phyloP scores from a whole-genome alignment of 2,329 filamentous ascomycete species.

The Verticillium albo-atrum region DNA sequence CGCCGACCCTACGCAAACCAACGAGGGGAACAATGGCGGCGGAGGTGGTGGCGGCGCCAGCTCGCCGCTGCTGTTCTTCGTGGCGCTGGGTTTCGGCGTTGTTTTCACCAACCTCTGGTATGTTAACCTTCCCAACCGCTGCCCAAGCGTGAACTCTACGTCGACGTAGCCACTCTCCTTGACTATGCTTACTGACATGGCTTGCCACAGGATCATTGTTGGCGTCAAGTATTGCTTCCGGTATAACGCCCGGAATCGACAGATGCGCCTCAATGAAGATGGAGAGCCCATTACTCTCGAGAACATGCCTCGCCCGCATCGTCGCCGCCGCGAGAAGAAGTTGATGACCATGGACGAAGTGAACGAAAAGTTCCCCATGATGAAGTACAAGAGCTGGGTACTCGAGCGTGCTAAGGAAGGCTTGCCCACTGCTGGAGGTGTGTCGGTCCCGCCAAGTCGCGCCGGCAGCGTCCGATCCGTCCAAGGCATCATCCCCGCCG shows the following conservation, averaged over 20 bases:
- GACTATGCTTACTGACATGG: not conserved
- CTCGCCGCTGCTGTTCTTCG: conserved; percentile 67
- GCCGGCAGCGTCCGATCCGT: conserved; percentile 69
- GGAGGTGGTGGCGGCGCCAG: conserved; percentile 25
- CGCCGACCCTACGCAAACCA: not conserved
- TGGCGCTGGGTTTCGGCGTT: conserved; percentile 92
- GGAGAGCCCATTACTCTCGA: conserved; percentile 86
- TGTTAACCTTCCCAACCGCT: conserved; percentile 24
- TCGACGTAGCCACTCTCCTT: not conserved
- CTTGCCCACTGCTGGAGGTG: conserved; percentile 77
- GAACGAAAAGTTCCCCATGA: conserved; percentile 92
- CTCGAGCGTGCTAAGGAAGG: conserved; percentile 78
- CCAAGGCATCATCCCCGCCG: conserved; percentile 47
- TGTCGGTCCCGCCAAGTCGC: conserved; percentile 69
- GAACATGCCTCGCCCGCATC: conserved; percentile 77
- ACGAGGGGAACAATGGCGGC: conserved; percentile 4
- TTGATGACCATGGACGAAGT: conserved; percentile 99
- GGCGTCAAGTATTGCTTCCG: conserved; percentile 99
- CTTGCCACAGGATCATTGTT: conserved; percentile 81
- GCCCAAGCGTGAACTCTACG: not conserved
- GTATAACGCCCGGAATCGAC: conserved; percentile 91
- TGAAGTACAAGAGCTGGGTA: conserved; percentile 96
- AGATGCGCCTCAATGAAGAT: conserved; percentile 70
- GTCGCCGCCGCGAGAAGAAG: conserved; percentile 92
- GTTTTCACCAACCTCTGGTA: conserved; percentile 99